Base-by-base conservation (phyloP, 2,329 filamentous ascomycete species). In the Ophiostoma ulmi region DNA sequence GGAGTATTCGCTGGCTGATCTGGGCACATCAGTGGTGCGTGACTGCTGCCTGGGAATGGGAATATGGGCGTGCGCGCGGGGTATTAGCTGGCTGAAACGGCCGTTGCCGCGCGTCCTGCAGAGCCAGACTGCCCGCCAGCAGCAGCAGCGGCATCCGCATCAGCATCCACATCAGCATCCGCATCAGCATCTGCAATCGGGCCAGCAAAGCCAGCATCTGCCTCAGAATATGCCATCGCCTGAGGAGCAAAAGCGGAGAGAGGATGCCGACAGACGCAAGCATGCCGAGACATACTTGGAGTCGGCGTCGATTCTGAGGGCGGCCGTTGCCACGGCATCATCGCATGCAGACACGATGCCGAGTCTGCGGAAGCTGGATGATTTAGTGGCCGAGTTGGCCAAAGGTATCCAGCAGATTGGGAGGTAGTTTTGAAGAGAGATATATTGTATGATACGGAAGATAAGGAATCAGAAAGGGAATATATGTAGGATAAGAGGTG, bases 11-110 rank as follows among this genome's bases (percentile, higher is more conserved):
- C 39, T 74, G 31, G 67, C 73, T 7, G 73, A 75, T 31, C 64
- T 75, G 4, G 72, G 72, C 14, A 68, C 73, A 4, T 70, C 70
- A 22, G 73, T 74, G 11, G 35, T 74, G 44, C 72, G 74, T 6
- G 72, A 75, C 66, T 73, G 73, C 52, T 72, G 71, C 36, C 31
- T 36, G 7, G 73, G 6, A 76, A 20, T 70, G 31, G 36, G 69
- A 35, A 41, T 39, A 5, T 72, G 69, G 70, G 70, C 70, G 3
- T 69, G 68, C 41, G 0, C 2, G 6, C 69, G 72, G 2, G 72
- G 70, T 5, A 61, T 5, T 2, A 38, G 31, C 41, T 68, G 68
- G 68, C 55, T 39, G 14, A 36, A 61, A 6, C 64, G 52, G 35
- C 63, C 66, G 26, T 52, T 70, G 31, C 71, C 67, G 11, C 7